These are phyloP conservation scores for Leccinum variicolor DNA, from an alignment of 768 basidiomycete species.

Conservation along the genomic window DNA sequence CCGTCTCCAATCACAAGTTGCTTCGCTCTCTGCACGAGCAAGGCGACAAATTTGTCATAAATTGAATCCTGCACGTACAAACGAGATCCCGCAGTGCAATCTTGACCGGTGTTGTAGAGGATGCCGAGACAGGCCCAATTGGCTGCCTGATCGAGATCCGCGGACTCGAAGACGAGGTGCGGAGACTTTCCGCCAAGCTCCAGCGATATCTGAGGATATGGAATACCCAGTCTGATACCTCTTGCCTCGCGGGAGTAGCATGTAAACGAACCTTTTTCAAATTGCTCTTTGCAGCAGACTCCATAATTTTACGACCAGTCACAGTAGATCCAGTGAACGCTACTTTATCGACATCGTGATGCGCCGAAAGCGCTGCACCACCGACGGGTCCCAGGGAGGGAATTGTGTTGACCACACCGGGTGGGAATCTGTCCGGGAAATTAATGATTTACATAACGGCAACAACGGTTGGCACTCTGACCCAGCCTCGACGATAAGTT, in stretches of 20 bases:
- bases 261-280: constrained; percentile 72
- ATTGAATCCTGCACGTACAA: constrained; percentile 85
- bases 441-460: constrained; percentile 14
- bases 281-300: constrained; percentile 90
- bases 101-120: constrained; percentile 88
- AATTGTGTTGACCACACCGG: constrained; percentile 87
- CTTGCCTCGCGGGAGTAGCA: constrained; percentile 27
- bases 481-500: constrained; percentile 83
- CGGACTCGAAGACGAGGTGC: constrained; percentile 85
- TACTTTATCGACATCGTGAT: constrained; percentile 87
- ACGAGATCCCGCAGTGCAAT: constrained; percentile 90
- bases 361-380: constrained; percentile 80
- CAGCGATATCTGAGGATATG: constrained; percentile 62
- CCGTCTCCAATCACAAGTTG: constrained; percentile 76
- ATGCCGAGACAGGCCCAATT: constrained; percentile 86
- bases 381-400: constrained; percentile 80
- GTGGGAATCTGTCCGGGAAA: constrained; percentile 63
- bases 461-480: constrained; percentile 31
- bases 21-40: constrained; percentile 65
- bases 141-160: constrained; percentile 83
- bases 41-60: constrained; percentile 77
- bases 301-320: constrained; percentile 88
- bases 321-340: constrained; percentile 93
- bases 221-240: constrained; percentile 5
- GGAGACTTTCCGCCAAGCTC: constrained; percentile 95